Evolutionary conservation across 495 filamentous ascomycete species (phyloP).

Genomic region (Xylaria venustula): DNA sequence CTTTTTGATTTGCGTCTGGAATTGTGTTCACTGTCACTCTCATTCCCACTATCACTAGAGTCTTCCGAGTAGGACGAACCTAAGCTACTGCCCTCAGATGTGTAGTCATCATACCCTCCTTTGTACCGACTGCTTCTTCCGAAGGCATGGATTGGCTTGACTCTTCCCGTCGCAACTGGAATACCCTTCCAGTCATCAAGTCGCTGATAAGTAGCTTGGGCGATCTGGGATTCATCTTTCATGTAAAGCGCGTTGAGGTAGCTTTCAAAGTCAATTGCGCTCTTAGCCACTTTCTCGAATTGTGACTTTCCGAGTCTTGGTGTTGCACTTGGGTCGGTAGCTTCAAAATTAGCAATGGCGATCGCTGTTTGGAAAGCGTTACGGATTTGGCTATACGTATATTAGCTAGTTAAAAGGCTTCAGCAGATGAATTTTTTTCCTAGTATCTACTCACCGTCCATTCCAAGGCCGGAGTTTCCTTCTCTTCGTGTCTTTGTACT

Average conservation of each 20-base stretch:
- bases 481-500: conserved; percentile 2
- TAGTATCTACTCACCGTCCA: conserved; percentile 17
- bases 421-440: background rate
- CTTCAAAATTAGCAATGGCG: conserved; percentile 18
- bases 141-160: too few species aligned
- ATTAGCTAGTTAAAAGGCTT: background rate
- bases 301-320: background rate
- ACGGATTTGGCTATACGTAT: conserved; percentile 12
- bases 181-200: too few species aligned
- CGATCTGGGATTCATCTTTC: too few species aligned
- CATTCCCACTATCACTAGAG: too few species aligned
- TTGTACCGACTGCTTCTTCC: too few species aligned
- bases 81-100: too few species aligned
- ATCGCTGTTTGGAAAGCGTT: conserved; percentile 36
- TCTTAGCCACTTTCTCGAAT: background rate
- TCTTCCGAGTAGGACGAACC: too few species aligned
- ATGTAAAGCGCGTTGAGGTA: background rate
- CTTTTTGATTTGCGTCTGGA: too few species aligned
- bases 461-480: conserved; percentile 20
- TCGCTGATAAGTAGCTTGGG: too few species aligned
- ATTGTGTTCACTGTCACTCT: too few species aligned
- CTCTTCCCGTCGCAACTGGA: too few species aligned
- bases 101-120: too few species aligned
- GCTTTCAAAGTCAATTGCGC: background rate
- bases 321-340: background rate